Evolutionary conservation across 208 protist genomes (phyloP).

Genomic region (Wallacemonas sp.): DNA sequence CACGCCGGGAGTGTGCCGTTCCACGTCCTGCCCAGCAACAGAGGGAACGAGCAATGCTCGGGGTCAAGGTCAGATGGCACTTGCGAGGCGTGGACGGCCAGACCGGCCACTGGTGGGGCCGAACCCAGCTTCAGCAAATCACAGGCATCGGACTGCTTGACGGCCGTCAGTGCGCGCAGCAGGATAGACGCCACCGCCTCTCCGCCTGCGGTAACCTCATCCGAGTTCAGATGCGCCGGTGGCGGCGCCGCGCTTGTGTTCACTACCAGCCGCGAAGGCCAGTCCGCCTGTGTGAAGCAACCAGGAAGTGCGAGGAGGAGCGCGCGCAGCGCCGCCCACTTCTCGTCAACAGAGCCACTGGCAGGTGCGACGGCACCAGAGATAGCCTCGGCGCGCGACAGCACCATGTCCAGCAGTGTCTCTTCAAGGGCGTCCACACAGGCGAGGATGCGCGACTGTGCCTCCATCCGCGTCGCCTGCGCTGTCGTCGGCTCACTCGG

Average conservation of each 20-base stretch:
- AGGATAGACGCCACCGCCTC: constrained; percentile 15
- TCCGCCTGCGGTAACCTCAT: constrained; percentile 1
- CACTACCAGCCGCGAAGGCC: constrained; percentile 17
- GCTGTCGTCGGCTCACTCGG: not conserved
- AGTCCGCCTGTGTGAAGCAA: not conserved
- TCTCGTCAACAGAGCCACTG: no score
- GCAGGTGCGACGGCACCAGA: no score
- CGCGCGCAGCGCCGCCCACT: not conserved
- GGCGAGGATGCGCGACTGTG: constrained; percentile 3
- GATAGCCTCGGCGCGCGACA: no score
- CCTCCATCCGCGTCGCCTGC: constrained; percentile 1
- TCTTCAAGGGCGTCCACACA: constrained; percentile 31
- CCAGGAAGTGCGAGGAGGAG: not conserved
- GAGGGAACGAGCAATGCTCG: constrained; percentile 21
- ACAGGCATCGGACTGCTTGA: constrained; percentile 3
- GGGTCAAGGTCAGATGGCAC: constrained; percentile 13
- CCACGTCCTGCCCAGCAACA: constrained; percentile 42
- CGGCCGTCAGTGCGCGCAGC: not conserved
- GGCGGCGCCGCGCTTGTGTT: no score
- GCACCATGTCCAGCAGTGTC: constrained; percentile 35
- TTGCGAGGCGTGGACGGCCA: not conserved
- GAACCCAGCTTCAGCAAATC: constrained; percentile 8
- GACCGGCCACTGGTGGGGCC: not conserved
- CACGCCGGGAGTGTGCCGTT: constrained; percentile 28
- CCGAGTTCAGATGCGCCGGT: no score